These are phyloP conservation scores for Ilyonectria robusta DNA, from an alignment of 2,329 filamentous ascomycete genomes.

Conservation along the genomic window DNA sequence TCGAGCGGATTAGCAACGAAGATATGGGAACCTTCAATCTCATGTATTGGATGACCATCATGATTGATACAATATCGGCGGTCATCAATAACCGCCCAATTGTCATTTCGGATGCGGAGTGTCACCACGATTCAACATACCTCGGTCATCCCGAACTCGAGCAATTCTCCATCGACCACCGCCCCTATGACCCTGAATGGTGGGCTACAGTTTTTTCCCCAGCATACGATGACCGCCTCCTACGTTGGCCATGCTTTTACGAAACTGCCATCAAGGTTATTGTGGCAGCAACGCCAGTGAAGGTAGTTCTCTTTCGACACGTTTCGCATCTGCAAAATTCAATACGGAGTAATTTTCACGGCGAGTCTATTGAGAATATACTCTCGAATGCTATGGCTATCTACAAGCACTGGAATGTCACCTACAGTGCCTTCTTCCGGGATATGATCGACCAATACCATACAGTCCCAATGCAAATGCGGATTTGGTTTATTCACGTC, in stretches of 20 bases:
- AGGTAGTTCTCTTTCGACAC: slow-evolving; percentile 70
- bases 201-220: slow-evolving; percentile 52
- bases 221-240: slow-evolving; percentile 37
- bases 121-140: slow-evolving; percentile 51
- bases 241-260: slow-evolving; percentile 68
- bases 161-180: slow-evolving; percentile 31
- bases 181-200: slow-evolving; percentile 48
- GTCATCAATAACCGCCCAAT: slow-evolving; percentile 61
- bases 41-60: slow-evolving; percentile 72
- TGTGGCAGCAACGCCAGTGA: slow-evolving; percentile 68
- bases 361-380: slow-evolving; percentile 61
- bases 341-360: slow-evolving; percentile 56
- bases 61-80: slow-evolving; percentile 71
- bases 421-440: slow-evolving; percentile 65
- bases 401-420: slow-evolving; percentile 67
- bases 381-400: slow-evolving; percentile 63
- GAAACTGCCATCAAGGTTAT: slow-evolving; percentile 63
- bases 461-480: slow-evolving; percentile 64
- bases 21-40: slow-evolving; percentile 64
- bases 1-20: slow-evolving; percentile 44
- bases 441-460: slow-evolving; percentile 66
- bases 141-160: slow-evolving; percentile 35
- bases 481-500: slow-evolving; percentile 72
- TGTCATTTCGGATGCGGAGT: slow-evolving; percentile 57
- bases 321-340: slow-evolving; percentile 68